phyloP scores from a whole-genome alignment of 106 monocot species.

The Acorus calamus region DNA sequence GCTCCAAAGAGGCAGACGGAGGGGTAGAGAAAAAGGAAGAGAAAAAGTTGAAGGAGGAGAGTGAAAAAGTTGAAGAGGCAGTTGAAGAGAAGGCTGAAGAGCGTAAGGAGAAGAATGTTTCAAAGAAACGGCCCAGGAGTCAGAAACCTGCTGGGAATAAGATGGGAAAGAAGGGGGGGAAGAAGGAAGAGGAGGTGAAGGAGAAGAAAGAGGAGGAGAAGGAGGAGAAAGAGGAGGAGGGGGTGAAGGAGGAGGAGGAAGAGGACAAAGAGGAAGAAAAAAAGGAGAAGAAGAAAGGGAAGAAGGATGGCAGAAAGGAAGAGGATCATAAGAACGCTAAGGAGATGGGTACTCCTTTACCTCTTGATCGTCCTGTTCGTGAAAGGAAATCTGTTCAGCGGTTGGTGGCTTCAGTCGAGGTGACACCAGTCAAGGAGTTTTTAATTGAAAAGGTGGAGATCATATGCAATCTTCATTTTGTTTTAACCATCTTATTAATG shows the following conservation, averaged over 20 bases:
- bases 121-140: neutral
- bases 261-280: conserved; percentile 5
- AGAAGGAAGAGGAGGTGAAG: conserved; percentile 4
- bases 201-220: conserved; percentile 14
- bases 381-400: conserved; percentile 95
- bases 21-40: conserved; percentile 5
- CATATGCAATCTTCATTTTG: neutral
- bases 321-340: neutral
- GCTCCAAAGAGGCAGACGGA: neutral
- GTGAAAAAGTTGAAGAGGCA: conserved; percentile 5
- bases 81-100: no score
- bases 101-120: neutral
- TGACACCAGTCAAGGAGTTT: conserved; percentile 46
- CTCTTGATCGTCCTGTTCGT: conserved; percentile 53
- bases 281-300: neutral
- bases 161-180: conserved; percentile 13
- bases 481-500: neutral
- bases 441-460: conserved; percentile 51
- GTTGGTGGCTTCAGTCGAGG: conserved; percentile 87
- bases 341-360: conserved; percentile 20
- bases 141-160: neutral
- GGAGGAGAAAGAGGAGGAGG: neutral
- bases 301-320: conserved; percentile 1
- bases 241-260: neutral
- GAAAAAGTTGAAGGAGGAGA: conserved; percentile 3